Evolutionary conservation across 73 alveolate species (phyloP).

Genomic region (Paramecium bursaria): DNA sequence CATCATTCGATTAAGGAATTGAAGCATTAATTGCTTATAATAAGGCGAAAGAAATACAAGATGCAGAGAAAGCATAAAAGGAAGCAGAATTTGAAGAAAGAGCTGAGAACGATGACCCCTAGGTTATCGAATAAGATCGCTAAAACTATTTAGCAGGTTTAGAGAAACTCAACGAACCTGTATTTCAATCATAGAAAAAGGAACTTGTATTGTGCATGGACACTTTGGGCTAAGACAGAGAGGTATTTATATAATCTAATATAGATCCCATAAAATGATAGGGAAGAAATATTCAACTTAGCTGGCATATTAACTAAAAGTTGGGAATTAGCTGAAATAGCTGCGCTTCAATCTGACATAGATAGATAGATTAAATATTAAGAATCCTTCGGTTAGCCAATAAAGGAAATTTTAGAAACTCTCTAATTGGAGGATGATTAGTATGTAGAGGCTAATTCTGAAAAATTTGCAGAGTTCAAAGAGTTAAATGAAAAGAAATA

Average conservation of each 20-base stretch:
- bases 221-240: slow-evolving; percentile 94
- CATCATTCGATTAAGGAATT: slow-evolving; percentile 87
- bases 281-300: slow-evolving; percentile 74
- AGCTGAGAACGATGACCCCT: slow-evolving; percentile 80
- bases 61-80: slow-evolving; percentile 75
- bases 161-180: slow-evolving; percentile 79
- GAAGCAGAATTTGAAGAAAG: slow-evolving; percentile 77
- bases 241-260: background rate
- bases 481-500: slow-evolving; percentile 65
- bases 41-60: slow-evolving; percentile 83
- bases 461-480: slow-evolving; percentile 59
- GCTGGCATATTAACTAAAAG: slow-evolving; percentile 79
- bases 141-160: slow-evolving; percentile 77
- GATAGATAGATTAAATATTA: slow-evolving; percentile 75
- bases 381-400: slow-evolving; percentile 71
- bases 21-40: slow-evolving; percentile 74
- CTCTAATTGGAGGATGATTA: slow-evolving; percentile 75
- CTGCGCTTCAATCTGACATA: slow-evolving; percentile 79
- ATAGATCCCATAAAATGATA: slow-evolving; percentile 77
- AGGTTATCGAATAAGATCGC: slow-evolving; percentile 82
- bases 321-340: slow-evolving; percentile 84
- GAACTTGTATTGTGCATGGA: slow-evolving; percentile 87
- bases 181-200: slow-evolving; percentile 75
- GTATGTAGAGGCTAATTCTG: slow-evolving; percentile 61
- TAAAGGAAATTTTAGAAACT: slow-evolving; percentile 81